Evolutionary conservation across 768 basidiomycete species (phyloP), one percentile per base, ranked within the genome.

Genomic region (Dentipellis sp.): DNA sequence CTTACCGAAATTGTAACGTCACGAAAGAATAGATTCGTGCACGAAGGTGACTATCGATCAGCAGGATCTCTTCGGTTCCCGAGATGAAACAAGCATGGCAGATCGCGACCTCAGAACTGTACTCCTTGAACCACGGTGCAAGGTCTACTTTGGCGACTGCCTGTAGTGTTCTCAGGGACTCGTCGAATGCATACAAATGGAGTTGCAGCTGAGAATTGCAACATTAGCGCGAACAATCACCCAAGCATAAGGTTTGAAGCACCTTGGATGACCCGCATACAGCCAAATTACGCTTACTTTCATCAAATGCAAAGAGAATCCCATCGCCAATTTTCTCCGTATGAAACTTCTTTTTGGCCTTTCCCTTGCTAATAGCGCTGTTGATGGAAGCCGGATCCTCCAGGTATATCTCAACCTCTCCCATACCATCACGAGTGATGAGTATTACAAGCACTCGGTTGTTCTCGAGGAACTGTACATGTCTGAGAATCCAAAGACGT

Each of bases 1-100:
- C 69, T 29, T 38, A 83, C 81, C 82, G 66, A 55, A 80, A 82
- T 49, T 80, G 77, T 55, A 77, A 72, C 0, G 79, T 78, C 2
- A 78, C 67, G 48, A 81, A 59, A 0, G 82, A 83, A 58, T 75
- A 82, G n/a, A 83, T 70, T 16, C 82, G 68, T 1, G 71, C 78
- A 14, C 71, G 71, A 0, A 68, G 67, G 3, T 56, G 59, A 0
- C 71, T 70, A 57, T 84, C 82, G 4, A 82, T 67, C 0, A 84
- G 62, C 0, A 79, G 59, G 2, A 84, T 50, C 54, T 84, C 83
- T 58, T 84, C 82, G 35, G 63, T 73, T 5, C 78, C 78, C 48
- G 66, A 66, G 1, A 80, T 69, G 56, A 83, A 81, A 42, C 73
- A 71, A 1, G 74, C 68, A 14, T 69, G 68, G 2, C 50, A 56